Evolutionary conservation across 140 eudicot genomes (phyloP).

Genomic region (Cichorium intybus): DNA sequence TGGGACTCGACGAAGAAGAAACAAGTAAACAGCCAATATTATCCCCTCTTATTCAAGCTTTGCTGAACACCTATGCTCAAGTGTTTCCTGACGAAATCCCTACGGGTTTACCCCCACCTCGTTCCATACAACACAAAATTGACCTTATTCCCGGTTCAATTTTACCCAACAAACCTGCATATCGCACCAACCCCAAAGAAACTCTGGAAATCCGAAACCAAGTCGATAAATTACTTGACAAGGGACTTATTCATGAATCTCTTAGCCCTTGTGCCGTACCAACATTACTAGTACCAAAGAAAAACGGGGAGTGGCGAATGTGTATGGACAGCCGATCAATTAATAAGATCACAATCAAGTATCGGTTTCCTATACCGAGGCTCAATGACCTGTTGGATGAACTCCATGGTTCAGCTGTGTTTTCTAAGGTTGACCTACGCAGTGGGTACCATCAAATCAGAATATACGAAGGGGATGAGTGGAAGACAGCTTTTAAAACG

Average conservation of each 20-base stretch:
- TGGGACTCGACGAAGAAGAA: neutral
- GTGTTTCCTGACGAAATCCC: neutral
- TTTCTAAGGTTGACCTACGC: too few relatives aligned
- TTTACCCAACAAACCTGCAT: neutral
- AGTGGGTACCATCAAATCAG: constrained; percentile 13
- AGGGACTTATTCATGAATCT: too few relatives aligned
- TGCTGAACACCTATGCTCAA: neutral
- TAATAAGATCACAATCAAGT: neutral
- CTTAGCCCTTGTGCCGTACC: too few relatives aligned
- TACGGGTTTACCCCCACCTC: neutral
- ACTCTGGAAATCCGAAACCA: neutral
- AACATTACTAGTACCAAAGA: too few relatives aligned
- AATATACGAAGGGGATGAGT: constrained; percentile 12
- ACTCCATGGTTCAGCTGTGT: neutral
- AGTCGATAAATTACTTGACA: too few relatives aligned
- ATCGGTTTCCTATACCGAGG: neutral
- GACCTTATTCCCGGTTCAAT: neutral
- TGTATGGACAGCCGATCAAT: neutral
- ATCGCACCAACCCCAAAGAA: neutral
- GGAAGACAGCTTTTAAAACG: constrained; percentile 17
- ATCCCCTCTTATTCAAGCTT: neutral
- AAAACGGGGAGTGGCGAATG: neutral
- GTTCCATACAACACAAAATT: neutral
- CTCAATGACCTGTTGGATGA: neutral
- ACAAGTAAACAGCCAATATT: neutral